Evolutionary conservation across 2,329 filamentous ascomycete genomes (phyloP).

Genomic region (Trichoderma koningii): DNA sequence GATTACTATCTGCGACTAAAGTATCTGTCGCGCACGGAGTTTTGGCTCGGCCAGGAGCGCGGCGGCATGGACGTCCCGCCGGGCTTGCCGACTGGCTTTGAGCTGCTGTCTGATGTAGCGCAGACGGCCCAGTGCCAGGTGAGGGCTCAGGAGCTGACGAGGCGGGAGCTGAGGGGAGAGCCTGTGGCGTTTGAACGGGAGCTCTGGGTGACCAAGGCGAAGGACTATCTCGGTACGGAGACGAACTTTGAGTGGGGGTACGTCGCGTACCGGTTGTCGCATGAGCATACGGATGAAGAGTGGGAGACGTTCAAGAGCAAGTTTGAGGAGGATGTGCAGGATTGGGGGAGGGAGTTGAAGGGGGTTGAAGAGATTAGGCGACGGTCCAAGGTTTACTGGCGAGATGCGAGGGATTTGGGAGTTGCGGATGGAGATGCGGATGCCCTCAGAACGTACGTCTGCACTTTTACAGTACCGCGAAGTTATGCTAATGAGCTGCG

Average conservation of each 20-base stretch:
- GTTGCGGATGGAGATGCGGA: conserved; percentile 32
- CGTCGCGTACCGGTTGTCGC: conserved; percentile 33
- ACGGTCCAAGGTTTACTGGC: conserved; percentile 32
- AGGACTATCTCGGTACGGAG: background rate
- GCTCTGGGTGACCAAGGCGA: conserved; percentile 19
- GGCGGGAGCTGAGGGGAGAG: conserved; percentile 30
- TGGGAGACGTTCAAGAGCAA: conserved; percentile 35
- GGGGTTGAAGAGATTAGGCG: conserved; percentile 27
- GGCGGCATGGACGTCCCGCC: background rate
- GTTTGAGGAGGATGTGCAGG: conserved; percentile 33
- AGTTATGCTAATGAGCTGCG: background rate
- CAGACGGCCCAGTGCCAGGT: conserved; percentile 17
- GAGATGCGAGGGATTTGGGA: conserved; percentile 29
- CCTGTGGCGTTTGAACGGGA: background rate
- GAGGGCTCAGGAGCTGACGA: conserved; percentile 4
- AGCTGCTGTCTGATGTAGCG: background rate
- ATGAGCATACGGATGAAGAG: conserved; percentile 30
- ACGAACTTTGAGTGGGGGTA: conserved; percentile 30
- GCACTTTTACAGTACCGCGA: background rate
- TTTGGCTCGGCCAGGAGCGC: conserved; percentile 7
- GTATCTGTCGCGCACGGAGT: conserved; percentile 25
- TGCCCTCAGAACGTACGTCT: conserved; percentile 31
- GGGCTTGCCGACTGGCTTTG: conserved; percentile 13
- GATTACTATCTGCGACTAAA: conserved; percentile 28
- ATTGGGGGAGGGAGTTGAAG: conserved; percentile 34